These are phyloP conservation scores for Gymnopilus dilepis DNA, from an alignment of 768 basidiomycete species.

Conservation along the genomic window DNA sequence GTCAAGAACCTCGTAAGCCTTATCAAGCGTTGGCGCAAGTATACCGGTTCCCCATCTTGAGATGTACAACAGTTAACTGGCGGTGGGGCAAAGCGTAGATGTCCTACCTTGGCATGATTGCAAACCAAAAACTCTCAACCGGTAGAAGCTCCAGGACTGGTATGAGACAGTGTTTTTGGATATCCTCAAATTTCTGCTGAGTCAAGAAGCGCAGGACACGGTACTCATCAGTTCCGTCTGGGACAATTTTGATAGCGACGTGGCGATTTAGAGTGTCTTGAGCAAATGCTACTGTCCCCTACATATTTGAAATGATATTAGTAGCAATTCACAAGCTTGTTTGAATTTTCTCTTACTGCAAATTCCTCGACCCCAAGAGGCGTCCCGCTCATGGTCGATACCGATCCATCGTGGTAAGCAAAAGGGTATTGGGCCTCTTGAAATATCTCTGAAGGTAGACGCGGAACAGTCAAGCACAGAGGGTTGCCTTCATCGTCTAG, in stretches of 20 bases:
- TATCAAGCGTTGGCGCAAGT: neutral
- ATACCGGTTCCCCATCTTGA: slow-evolving; percentile 22
- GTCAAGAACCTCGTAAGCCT: slow-evolving; percentile 12
- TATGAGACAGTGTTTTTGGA: slow-evolving; percentile 21
- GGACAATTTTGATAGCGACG: slow-evolving; percentile 33
- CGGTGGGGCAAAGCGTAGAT: neutral
- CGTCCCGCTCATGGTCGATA: neutral
- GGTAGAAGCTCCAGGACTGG: slow-evolving; percentile 33
- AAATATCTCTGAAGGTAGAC: neutral
- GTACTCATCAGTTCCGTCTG: slow-evolving; percentile 27
- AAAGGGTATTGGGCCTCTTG: slow-evolving; percentile 12
- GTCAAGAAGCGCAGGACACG: slow-evolving; percentile 26
- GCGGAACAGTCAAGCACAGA: neutral
- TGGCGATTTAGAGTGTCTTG: slow-evolving; percentile 27
- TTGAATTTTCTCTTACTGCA: too few species aligned
- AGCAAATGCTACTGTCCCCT: slow-evolving; percentile 7
- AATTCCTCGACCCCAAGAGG: neutral
- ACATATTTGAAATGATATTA: neutral
- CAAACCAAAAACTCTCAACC: slow-evolving; percentile 27
- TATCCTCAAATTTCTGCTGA: slow-evolving; percentile 9
- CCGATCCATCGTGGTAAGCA: slow-evolving; percentile 9
- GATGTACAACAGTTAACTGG: neutral
- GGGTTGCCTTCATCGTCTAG: neutral
- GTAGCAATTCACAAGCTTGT: neutral
- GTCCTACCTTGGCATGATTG: slow-evolving; percentile 33